Conservation (phyloP, 306 rosid species). For the Amphicarpaea edgeworthii region DNA sequence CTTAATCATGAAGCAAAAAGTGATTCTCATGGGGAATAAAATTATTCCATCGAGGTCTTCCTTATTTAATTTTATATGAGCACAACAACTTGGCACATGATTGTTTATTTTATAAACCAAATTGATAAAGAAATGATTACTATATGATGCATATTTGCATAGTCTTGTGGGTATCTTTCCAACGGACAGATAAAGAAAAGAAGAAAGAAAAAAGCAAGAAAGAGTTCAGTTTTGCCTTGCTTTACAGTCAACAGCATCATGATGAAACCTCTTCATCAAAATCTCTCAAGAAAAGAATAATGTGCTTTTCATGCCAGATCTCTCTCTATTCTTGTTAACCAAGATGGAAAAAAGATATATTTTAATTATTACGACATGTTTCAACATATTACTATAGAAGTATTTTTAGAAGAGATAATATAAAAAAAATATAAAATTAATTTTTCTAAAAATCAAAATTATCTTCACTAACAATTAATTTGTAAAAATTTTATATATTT, state of each 20-base stretch:
- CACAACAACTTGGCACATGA: conserved; percentile 23
- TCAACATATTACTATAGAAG: too few relatives aligned
- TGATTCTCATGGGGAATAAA: conserved; percentile 1
- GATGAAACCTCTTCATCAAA: conserved; percentile 40
- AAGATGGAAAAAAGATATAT: background rate
- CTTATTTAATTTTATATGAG: conserved; percentile 6
- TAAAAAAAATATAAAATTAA: too few relatives aligned
- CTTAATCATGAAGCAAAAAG: conserved; percentile 51
- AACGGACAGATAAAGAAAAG: conserved; percentile 38
- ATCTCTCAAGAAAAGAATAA: conserved; percentile 37
- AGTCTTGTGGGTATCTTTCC: conserved; percentile 45
- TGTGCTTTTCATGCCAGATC: conserved; percentile 42
- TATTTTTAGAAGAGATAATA: too few relatives aligned
- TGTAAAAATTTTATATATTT: too few relatives aligned
- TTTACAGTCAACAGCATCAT: conserved; percentile 51
- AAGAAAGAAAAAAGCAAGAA: background rate
- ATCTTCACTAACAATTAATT: too few relatives aligned
- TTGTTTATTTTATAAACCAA: conserved; percentile 39
- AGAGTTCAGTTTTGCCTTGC: conserved; percentile 47
- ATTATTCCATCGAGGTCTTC: conserved; percentile 44
- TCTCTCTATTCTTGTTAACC: background rate
- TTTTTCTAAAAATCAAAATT: too few relatives aligned
- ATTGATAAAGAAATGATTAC: conserved; percentile 38
- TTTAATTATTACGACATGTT: too few relatives aligned
- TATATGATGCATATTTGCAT: conserved; percentile 45